Evolutionary conservation across 108 stramenopile genomes (phyloP).

Genomic region (Conticribra weissflogii): DNA sequence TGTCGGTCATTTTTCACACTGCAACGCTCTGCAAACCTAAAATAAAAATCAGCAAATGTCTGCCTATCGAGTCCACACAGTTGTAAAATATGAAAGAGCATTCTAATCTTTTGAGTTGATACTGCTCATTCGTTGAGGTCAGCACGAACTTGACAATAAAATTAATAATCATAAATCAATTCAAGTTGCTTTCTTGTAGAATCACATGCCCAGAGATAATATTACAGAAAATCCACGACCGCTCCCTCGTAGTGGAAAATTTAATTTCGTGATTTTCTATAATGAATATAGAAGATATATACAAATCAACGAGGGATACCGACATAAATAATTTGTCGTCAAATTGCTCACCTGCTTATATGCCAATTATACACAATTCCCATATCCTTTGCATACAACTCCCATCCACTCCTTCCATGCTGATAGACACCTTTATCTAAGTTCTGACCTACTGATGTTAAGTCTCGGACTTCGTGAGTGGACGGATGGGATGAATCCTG

Average conservation of each 20-base stretch:
- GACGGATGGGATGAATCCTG: conserved; percentile 43
- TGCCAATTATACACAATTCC: conserved; percentile 83
- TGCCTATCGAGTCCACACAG: too few species aligned
- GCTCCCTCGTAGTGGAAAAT: conserved; percentile 4
- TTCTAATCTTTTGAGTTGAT: too few species aligned
- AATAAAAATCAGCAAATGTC: too few species aligned
- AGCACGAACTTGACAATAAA: too few species aligned
- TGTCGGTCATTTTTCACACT: too few species aligned
- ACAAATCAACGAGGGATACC: conserved; percentile 3
- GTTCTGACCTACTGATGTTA: conserved; percentile 71
- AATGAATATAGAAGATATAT: neutral
- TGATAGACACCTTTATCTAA: conserved; percentile 69
- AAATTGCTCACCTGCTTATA: conserved; percentile 64
- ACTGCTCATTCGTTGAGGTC: too few species aligned
- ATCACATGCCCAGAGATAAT: too few species aligned
- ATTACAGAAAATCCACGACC: too few species aligned
- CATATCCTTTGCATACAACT: conserved; percentile 79
- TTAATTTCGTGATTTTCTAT: neutral
- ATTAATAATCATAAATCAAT: too few species aligned
- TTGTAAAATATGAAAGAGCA: too few species aligned
- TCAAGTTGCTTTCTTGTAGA: too few species aligned
- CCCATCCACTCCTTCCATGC: conserved; percentile 79
- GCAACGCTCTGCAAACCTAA: too few species aligned
- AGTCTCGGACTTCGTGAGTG: conserved; percentile 37
- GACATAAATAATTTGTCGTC: conserved; percentile 1